These are phyloP conservation scores for Fusarium brevicatenulatum DNA, from an alignment of 2,329 filamentous ascomycete species.

Conservation along the genomic window DNA sequence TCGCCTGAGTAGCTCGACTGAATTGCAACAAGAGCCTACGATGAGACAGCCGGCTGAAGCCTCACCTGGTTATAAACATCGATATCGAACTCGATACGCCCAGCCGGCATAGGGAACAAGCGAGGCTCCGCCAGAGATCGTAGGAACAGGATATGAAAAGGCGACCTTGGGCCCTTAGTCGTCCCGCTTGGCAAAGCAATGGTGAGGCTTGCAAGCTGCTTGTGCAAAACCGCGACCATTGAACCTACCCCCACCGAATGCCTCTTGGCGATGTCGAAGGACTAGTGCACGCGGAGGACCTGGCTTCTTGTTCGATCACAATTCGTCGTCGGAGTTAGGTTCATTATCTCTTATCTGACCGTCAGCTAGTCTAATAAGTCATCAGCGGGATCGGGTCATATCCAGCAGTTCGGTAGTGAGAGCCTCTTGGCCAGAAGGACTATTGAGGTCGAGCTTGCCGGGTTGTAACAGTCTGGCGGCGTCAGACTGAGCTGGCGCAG, in stretches of 20 bases:
- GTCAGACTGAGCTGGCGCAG: neutral
- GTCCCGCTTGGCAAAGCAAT: rapidly evolving
- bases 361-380: no score
- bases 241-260: neutral
- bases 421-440: neutral
- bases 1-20: no score
- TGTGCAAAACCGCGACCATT: neutral
- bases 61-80: no score
- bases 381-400: neutral
- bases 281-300: neutral
- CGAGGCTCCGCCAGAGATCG: no score
- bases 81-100: no score
- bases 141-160: no score
- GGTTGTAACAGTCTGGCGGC: neutral
- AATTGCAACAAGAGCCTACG: no score
- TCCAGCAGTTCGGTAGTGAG: neutral
- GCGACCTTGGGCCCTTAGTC: neutral
- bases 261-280: neutral
- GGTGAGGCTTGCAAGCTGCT: neutral
- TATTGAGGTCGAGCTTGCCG: neutral
- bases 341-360: rapidly evolving
- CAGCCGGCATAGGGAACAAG: no score
- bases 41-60: no score
- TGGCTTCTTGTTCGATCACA: neutral
- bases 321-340: neutral